These are phyloP conservation scores for Suhomyces sp. DNA, from an alignment of 805 yeast species.

Conservation along the genomic window DNA sequence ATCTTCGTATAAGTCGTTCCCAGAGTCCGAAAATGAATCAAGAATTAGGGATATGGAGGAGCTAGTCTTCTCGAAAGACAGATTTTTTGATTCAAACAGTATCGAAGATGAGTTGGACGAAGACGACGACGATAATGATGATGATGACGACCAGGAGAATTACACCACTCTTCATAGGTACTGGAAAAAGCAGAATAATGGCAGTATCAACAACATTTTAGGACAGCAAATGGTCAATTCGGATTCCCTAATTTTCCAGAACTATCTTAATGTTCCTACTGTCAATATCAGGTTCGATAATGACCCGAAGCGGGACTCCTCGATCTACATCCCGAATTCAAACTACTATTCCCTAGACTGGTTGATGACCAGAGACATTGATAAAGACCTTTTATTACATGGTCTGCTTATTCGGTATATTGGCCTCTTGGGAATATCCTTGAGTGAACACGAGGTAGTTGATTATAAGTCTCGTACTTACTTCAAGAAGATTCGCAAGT, in stretches of 20 bases:
- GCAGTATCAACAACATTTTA: slow-evolving; percentile 28
- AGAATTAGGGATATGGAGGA: neutral
- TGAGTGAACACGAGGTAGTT: slow-evolving; percentile 41
- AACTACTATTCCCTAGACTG: slow-evolving; percentile 33
- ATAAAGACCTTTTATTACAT: slow-evolving; percentile 28
- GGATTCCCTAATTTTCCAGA: slow-evolving; percentile 33
- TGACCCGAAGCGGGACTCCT: slow-evolving; percentile 25
- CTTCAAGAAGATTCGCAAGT: slow-evolving; percentile 15
- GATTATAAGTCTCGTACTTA: slow-evolving; percentile 24
- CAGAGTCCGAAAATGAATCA: slow-evolving; percentile 7
- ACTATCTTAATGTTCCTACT: slow-evolving; percentile 27
- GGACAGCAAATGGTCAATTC: slow-evolving; percentile 23
- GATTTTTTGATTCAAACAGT: neutral
- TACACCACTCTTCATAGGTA: slow-evolving; percentile 30
- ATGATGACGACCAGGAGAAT: slow-evolving; percentile 15
- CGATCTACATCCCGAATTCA: slow-evolving; percentile 33
- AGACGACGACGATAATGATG: slow-evolving; percentile 13
- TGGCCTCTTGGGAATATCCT: slow-evolving; percentile 34
- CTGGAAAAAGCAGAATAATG: slow-evolving; percentile 35
- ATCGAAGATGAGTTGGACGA: slow-evolving; percentile 2
- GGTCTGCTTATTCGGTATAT: slow-evolving; percentile 34
- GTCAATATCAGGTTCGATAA: slow-evolving; percentile 33
- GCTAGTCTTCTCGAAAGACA: neutral
- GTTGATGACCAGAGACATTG: slow-evolving; percentile 25
- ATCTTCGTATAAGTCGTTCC: slow-evolving; percentile 17